Evolutionary conservation across 768 basidiomycete species (phyloP).

Genomic region (Lactarius trivialis): DNA sequence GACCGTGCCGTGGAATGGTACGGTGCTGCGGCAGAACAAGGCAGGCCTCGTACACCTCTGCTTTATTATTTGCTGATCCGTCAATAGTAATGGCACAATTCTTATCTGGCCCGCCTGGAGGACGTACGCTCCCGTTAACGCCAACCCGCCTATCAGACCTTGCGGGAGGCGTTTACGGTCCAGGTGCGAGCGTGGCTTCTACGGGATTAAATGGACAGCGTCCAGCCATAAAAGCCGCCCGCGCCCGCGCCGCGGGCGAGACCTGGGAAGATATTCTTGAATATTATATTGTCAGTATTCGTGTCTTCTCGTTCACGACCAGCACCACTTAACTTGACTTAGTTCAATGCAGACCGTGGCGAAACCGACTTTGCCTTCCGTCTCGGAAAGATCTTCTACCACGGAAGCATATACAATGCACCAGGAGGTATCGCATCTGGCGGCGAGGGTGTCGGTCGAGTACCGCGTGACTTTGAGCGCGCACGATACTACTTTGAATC

Average conservation of each 20-base stretch:
- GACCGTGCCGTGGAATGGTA: constrained; percentile 83
- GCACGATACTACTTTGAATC: constrained; percentile 80
- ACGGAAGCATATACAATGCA: constrained; percentile 83
- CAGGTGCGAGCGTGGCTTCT: constrained; percentile 89
- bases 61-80: constrained; percentile 3
- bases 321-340: constrained; percentile 8
- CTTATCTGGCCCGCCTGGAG: constrained; percentile 84
- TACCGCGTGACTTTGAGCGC: constrained; percentile 68
- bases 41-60: constrained; percentile 33
- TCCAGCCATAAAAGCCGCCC: constrained; percentile 77
- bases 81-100: constrained; percentile 70
- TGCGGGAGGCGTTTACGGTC: constrained; percentile 88
- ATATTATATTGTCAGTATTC: constrained; percentile 67
- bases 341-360: constrained; percentile 95
- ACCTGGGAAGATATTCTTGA: constrained; percentile 92
- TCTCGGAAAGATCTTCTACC: constrained; percentile 93
- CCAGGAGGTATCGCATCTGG: constrained; percentile 79
- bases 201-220: constrained; percentile 67
- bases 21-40: constrained; percentile 79
- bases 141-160: constrained; percentile 83
- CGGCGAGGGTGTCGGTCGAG: constrained; percentile 87
- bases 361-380: constrained; percentile 86
- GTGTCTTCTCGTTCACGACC: not conserved
- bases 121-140: constrained; percentile 75
- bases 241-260: constrained; percentile 81